phyloP scores from a whole-genome alignment of 1,139 yeast species.

The Diutina rugosa region DNA sequence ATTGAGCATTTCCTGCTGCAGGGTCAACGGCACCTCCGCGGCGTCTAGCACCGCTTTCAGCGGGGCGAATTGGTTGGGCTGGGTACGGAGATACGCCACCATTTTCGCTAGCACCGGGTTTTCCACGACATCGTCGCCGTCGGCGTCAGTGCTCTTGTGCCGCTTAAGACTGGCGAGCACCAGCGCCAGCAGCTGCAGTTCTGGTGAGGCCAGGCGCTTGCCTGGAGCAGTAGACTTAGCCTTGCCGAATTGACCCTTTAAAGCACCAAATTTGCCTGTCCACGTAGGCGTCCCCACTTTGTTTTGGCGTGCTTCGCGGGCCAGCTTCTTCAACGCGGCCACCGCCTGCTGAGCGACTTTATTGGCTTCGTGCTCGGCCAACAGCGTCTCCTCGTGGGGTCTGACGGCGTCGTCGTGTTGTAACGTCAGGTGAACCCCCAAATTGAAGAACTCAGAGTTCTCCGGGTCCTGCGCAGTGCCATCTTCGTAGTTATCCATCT shows the following conservation, averaged over 20 bases:
- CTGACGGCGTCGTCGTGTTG: slow-evolving; percentile 1
- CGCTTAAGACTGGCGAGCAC: slow-evolving; percentile 11
- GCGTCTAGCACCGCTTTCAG: slow-evolving; percentile 46
- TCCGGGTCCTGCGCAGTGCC: background rate
- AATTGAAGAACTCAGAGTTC: background rate
- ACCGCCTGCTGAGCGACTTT: slow-evolving; percentile 1
- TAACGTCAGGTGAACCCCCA: background rate
- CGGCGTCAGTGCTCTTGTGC: slow-evolving; percentile 1
- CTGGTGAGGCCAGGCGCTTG: slow-evolving; percentile 11
- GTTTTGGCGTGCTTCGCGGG: slow-evolving; percentile 39
- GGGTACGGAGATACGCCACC: slow-evolving; percentile 17
- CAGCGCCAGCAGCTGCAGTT: slow-evolving; percentile 11
- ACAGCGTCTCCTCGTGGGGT: background rate
- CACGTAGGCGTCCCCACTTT: slow-evolving; percentile 85
- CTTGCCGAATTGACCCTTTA: slow-evolving; percentile 38
- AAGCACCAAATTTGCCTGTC: slow-evolving; percentile 87
- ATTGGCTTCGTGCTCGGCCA: background rate
- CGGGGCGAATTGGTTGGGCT: slow-evolving; percentile 31
- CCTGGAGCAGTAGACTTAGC: background rate
- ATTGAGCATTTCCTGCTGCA: slow-evolving; percentile 45
- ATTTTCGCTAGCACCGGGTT: slow-evolving; percentile 23
- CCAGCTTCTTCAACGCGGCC: background rate
- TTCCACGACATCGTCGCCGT: slow-evolving; percentile 6
- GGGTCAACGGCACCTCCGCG: slow-evolving; percentile 24
- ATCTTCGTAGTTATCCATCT: background rate